Evolutionary conservation across 805 yeast species (phyloP).

Genomic region (Pichia gijzeniarum): DNA sequence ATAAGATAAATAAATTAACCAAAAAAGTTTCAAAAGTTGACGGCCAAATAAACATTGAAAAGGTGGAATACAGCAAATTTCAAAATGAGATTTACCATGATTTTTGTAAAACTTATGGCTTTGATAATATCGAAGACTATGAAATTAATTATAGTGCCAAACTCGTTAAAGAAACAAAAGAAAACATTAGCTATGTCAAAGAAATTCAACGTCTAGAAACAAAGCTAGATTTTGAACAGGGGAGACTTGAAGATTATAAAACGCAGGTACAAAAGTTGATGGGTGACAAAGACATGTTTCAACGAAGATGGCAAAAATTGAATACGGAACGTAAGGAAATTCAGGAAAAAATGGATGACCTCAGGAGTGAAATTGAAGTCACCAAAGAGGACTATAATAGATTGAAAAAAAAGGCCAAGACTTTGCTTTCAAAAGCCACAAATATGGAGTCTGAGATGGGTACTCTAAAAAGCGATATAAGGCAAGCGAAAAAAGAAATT

Average conservation of each 20-base stretch:
- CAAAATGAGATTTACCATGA: constrained; percentile 42
- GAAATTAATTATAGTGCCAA: constrained; percentile 62
- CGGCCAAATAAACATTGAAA: constrained; percentile 22
- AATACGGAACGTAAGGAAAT: constrained; percentile 29
- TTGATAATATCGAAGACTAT: constrained; percentile 55
- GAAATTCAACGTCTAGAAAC: constrained; percentile 56
- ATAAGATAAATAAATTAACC: constrained; percentile 11
- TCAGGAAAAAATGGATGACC: constrained; percentile 30
- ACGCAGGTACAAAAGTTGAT: constrained; percentile 40
- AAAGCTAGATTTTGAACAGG: constrained; percentile 58
- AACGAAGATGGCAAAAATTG: constrained; percentile 28
- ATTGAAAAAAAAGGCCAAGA: constrained; percentile 14
- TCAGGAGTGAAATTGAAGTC: constrained; percentile 38
- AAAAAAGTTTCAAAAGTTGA: constrained; percentile 22
- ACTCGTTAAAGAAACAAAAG: constrained; percentile 50
- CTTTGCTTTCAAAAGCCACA: constrained; percentile 14
- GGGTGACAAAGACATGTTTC: constrained; percentile 33
- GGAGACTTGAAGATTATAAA: constrained; percentile 47
- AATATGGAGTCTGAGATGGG: constrained; percentile 26
- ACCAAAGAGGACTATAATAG: constrained; percentile 30
- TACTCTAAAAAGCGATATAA: constrained; percentile 30
- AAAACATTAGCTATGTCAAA: constrained; percentile 52
- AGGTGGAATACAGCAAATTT: constrained; percentile 22
- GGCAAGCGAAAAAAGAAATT: constrained; percentile 28
- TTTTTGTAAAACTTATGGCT: constrained; percentile 51